Evolutionary conservation across 2,329 filamentous ascomycete genomes (phyloP).

Genomic region (Beauveria australis): DNA sequence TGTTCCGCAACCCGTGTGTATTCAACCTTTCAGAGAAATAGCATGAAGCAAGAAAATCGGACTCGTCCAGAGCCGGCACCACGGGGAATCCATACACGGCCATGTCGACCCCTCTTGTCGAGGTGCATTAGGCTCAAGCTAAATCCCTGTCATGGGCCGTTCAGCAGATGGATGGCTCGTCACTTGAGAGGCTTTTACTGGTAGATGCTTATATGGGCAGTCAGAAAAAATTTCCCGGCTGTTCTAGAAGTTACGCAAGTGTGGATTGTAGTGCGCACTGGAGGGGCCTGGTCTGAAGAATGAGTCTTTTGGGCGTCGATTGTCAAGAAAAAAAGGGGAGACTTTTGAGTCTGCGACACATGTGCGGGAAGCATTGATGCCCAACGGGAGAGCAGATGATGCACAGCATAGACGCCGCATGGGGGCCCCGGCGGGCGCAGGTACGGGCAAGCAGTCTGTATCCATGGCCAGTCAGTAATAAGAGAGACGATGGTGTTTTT

Average conservation of each 20-base stretch:
- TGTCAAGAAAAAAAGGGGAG: neutral
- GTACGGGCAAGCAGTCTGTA: neutral
- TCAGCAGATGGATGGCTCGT: neutral
- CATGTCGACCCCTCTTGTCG: neutral
- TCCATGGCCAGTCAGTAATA: neutral
- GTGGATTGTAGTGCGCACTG: neutral
- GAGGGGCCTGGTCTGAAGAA: neutral
- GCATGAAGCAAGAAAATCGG: neutral
- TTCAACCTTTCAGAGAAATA: neutral
- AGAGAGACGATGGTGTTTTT: neutral
- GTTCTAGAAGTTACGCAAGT: slow-evolving; percentile 5
- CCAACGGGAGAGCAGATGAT: slow-evolving; percentile 7
- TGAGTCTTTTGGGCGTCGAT: slow-evolving; percentile 1
- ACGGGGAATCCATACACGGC: neutral
- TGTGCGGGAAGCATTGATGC: slow-evolving; percentile 7
- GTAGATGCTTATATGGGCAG: no score
- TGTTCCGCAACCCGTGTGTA: neutral
- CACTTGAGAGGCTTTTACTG: no score
- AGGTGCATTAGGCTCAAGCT: slow-evolving; percentile 9
- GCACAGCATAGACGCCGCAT: slow-evolving; percentile 5
- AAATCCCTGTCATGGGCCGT: slow-evolving; percentile 3
- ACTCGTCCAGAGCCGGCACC: neutral
- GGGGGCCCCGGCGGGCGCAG: slow-evolving; percentile 2
- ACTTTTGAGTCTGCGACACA: neutral
- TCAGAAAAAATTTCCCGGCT: slow-evolving; percentile 5